These are phyloP conservation scores for Populus hybrid DNA, from an alignment of 441 rosid genomes.

Conservation along the genomic window DNA sequence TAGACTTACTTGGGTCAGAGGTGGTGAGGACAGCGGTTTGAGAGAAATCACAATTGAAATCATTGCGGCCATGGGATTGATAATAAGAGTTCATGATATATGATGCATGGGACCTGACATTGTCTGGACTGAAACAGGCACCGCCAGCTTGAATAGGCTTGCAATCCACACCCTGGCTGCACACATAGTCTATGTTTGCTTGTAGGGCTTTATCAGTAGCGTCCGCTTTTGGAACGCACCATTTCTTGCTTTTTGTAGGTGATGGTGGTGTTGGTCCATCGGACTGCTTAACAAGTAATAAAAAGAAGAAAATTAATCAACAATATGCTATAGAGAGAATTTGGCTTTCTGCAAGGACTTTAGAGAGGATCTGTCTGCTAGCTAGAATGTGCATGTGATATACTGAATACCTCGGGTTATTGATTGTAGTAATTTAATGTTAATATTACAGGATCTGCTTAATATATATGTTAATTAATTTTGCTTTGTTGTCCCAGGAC, in stretches of 20 bases:
- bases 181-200: conserved; percentile 55
- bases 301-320: too few species aligned
- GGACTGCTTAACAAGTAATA: background rate
- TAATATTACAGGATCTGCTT: background rate
- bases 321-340: background rate
- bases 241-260: conserved; percentile 22
- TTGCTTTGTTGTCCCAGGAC: background rate
- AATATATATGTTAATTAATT: too few species aligned
- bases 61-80: background rate
- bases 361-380: background rate
- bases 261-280: background rate
- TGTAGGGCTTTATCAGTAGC: conserved; percentile 45
- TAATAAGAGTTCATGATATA: background rate
- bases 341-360: too few species aligned
- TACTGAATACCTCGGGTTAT: background rate
- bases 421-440: background rate
- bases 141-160: conserved; percentile 54
- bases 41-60: background rate
- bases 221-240: conserved; percentile 53
- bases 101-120: conserved; percentile 55
- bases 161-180: conserved; percentile 52
- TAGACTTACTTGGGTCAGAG: conserved; percentile 27
- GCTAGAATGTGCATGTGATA: background rate
- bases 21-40: conserved; percentile 39
- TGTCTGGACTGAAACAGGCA: conserved; percentile 50